Evolutionary conservation across 805 yeast species (phyloP).

Genomic region (Henningerozyma blattae): DNA sequence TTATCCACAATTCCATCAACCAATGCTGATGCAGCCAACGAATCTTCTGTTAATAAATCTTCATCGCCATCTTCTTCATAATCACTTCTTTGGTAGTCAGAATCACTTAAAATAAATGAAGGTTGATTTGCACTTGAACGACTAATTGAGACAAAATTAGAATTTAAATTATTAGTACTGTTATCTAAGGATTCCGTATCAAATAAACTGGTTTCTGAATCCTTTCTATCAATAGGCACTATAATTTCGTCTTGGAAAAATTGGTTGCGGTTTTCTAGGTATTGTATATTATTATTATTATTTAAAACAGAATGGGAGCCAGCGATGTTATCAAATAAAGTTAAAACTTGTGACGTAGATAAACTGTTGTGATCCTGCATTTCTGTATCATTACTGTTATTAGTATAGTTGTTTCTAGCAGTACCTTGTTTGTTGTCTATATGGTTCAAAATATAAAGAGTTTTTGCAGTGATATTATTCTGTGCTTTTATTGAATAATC

Average conservation of each 20-base stretch:
- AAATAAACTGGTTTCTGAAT: not conserved
- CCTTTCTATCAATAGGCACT: not conserved
- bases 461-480: constrained; percentile 33
- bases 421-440: constrained; percentile 19
- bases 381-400: not conserved
- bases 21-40: not conserved
- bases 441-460: constrained; percentile 23
- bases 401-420: not conserved
- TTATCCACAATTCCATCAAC: not conserved
- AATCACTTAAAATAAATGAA: constrained; percentile 4
- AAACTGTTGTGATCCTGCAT: not conserved
- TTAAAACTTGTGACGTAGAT: constrained; percentile 2
- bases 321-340: not conserved
- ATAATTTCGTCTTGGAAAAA: too few species aligned
- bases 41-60: constrained; percentile 12
- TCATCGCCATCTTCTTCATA: constrained; percentile 6
- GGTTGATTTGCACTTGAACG: not conserved
- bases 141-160: too few species aligned
- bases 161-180: too few species aligned
- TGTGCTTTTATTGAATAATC: constrained; percentile 39
- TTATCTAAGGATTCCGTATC: not conserved
- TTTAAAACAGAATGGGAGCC: not conserved
- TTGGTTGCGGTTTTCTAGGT: too few species aligned
- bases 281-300: too few species aligned
- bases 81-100: constrained; percentile 15